phyloP scores from a whole-genome alignment of 331 rosid species.

The Acacia pycnantha region DNA sequence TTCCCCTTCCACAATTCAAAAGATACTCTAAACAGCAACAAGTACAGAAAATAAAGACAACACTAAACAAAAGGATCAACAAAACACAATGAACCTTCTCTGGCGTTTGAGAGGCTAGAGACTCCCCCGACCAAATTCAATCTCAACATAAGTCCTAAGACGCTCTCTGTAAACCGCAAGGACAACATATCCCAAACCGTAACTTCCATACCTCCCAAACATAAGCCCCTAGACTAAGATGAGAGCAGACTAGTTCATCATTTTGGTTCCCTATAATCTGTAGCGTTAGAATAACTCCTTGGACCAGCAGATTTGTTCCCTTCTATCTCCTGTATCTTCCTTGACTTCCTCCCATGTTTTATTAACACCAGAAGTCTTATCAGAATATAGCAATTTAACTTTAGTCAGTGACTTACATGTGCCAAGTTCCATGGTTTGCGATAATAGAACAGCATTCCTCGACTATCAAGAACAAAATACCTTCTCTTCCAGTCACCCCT shows the following conservation, averaged over 20 bases:
- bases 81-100: not conserved
- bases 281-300: not conserved
- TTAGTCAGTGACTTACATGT: slow-evolving; percentile 46
- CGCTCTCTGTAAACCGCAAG: not conserved
- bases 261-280: not conserved
- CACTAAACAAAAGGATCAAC: not conserved
- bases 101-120: not conserved
- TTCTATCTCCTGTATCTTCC: not conserved
- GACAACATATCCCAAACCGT: not conserved
- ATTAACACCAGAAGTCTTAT: not conserved
- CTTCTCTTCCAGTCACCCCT: slow-evolving; percentile 84
- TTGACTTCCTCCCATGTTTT: not conserved
- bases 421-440: slow-evolving; percentile 59
- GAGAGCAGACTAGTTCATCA: not conserved
- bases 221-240: not conserved
- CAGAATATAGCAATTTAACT: slow-evolving; percentile 3
- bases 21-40: not conserved
- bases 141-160: not conserved
- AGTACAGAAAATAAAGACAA: not conserved
- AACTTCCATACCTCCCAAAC: not conserved
- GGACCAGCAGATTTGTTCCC: not conserved
- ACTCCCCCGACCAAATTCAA: not conserved
- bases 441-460: slow-evolving; percentile 73
- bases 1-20: not conserved
- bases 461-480: slow-evolving; percentile 74